These are phyloP conservation scores for Maudiozyma saulgeensis DNA, from an alignment of 805 yeast species.

Conservation along the genomic window DNA sequence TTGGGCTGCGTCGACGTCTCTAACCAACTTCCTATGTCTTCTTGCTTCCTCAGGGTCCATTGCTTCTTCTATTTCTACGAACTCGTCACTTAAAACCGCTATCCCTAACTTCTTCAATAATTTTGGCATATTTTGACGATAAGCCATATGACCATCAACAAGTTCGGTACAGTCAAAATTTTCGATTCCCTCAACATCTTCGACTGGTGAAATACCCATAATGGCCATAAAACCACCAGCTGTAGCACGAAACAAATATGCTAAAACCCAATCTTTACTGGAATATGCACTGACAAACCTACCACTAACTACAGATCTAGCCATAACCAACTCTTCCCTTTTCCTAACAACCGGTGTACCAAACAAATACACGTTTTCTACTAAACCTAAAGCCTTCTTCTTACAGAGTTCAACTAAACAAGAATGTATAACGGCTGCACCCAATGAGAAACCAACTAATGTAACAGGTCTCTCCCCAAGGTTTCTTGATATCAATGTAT, in stretches of 20 bases:
- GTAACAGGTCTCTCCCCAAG: constrained; percentile 90
- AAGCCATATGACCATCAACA: constrained; percentile 96
- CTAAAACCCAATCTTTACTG: constrained; percentile 89
- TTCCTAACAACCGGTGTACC: constrained; percentile 84
- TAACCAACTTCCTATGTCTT: constrained; percentile 69
- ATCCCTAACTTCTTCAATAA: constrained; percentile 60
- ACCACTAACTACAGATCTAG: constrained; percentile 83
- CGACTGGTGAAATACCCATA: constrained; percentile 78
- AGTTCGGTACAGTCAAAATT: constrained; percentile 78
- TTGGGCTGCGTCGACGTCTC: constrained; percentile 81
- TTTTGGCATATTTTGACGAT: constrained; percentile 86
- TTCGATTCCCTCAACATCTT: constrained; percentile 55
- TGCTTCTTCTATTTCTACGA: constrained; percentile 82
- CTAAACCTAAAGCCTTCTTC: constrained; percentile 75
- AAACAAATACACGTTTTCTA: constrained; percentile 79
- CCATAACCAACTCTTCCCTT: constrained; percentile 65
- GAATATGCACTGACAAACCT: constrained; percentile 85
- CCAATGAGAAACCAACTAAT: constrained; percentile 84
- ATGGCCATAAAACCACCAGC: constrained; percentile 89
- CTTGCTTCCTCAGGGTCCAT: constrained; percentile 84
- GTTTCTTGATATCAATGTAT: constrained; percentile 76
- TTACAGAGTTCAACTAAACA: constrained; percentile 81
- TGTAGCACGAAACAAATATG: constrained; percentile 90
- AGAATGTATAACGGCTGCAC: constrained; percentile 85
- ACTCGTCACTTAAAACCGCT: constrained; percentile 81